phyloP scores from a whole-genome alignment of 331 rosid species.

The Pyracantha coccinea region DNA sequence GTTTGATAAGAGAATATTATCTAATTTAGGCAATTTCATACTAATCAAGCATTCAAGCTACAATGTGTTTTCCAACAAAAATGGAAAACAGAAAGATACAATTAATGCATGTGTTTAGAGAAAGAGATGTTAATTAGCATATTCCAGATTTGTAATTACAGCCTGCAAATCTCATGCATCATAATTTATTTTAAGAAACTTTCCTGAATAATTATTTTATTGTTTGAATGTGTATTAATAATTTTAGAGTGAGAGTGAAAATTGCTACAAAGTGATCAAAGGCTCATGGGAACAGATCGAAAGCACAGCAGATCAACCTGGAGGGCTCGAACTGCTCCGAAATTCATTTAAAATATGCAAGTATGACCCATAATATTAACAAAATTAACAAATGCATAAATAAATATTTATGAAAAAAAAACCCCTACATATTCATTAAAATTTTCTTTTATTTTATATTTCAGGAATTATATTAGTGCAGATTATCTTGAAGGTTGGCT shows the following conservation, averaged over 20 bases:
- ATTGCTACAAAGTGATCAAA: conserved; percentile 67
- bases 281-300: conserved; percentile 51
- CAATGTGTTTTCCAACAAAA: too few relatives aligned
- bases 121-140: too few relatives aligned
- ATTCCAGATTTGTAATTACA: background rate
- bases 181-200: background rate
- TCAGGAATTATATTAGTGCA: conserved; percentile 18
- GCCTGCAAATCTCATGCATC: background rate
- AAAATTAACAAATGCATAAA: too few relatives aligned
- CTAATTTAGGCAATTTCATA: too few relatives aligned
- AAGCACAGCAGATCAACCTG: conserved; percentile 11
- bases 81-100: too few relatives aligned
- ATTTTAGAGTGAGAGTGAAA: conserved; percentile 67
- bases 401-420: too few relatives aligned
- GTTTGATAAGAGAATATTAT: too few relatives aligned
- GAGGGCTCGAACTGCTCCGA: conserved; percentile 36
- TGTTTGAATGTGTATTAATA: background rate
- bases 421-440: too few relatives aligned
- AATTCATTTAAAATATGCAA: conserved; percentile 66
- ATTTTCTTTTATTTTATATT: background rate
- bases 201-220: background rate
- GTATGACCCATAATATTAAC: conserved; percentile 19
- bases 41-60: too few relatives aligned
- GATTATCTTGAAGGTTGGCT: conserved; percentile 40
- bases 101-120: too few relatives aligned